Conservation (phyloP, 176 grass and related monocot species). For the Oryza officinalis region DNA sequence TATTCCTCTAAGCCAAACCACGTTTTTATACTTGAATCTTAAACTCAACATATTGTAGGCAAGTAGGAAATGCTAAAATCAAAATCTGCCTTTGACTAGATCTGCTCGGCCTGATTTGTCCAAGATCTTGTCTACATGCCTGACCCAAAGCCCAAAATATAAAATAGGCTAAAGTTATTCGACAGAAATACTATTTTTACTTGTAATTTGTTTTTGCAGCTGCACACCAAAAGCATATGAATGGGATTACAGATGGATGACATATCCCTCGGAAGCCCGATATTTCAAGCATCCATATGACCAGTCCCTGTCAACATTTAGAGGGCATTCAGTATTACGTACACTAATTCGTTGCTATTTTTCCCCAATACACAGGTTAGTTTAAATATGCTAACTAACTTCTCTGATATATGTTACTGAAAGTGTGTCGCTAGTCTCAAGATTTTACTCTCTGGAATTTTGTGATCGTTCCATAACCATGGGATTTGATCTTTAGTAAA, state of each 20-base stretch:
- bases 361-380: slow-evolving; percentile 63
- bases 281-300: slow-evolving; percentile 62
- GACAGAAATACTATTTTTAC: background rate
- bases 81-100: background rate
- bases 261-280: slow-evolving; percentile 48
- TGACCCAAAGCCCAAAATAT: background rate
- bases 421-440: background rate
- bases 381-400: background rate
- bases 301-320: slow-evolving; percentile 65
- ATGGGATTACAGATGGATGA: slow-evolving; percentile 75
- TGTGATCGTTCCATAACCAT: background rate
- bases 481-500: background rate
- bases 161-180: background rate
- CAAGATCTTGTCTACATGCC: background rate
- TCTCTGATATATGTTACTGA: background rate
- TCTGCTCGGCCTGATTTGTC: background rate
- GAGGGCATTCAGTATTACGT: slow-evolving; percentile 68
- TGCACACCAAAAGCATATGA: slow-evolving; percentile 34
- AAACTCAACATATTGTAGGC: background rate
- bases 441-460: background rate
- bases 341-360: slow-evolving; percentile 80
- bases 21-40: slow-evolving; percentile 22
- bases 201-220: slow-evolving; percentile 29
- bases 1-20: slow-evolving; percentile 5
- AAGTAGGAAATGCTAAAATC: slow-evolving; percentile 1